Conservation (phyloP, 2,329 filamentous ascomycete genomes). For the Aspergillus caelatus region DNA sequence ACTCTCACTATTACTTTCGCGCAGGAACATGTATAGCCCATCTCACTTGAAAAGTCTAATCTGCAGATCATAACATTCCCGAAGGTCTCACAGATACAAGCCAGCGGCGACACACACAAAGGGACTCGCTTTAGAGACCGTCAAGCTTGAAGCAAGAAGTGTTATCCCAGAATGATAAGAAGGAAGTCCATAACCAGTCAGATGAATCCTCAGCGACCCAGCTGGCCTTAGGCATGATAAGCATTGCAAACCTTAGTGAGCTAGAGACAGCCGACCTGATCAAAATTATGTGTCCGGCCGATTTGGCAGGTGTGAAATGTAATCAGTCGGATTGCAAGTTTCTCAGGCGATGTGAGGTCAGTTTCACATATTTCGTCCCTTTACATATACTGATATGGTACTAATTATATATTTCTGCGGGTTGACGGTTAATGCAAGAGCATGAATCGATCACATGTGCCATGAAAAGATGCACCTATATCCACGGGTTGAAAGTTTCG, state of each 20-base stretch:
- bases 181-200: not conserved
- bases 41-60: not conserved
- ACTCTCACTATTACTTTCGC: not conserved
- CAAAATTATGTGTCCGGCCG: not conserved
- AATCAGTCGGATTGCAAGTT: not conserved
- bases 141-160: too few relatives aligned
- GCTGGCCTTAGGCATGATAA: not conserved
- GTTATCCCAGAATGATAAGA: too few relatives aligned
- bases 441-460: not conserved
- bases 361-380: not conserved
- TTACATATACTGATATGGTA: too few relatives aligned
- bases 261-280: not conserved
- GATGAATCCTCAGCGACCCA: not conserved
- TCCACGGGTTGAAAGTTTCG: not conserved
- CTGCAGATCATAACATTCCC: not conserved
- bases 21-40: not conserved
- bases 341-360: not conserved
- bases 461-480: not conserved
- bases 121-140: too few relatives aligned
- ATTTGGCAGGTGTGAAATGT: not conserved
- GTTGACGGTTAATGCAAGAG: not conserved
- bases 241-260: not conserved
- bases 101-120: too few relatives aligned
- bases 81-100: too few relatives aligned
- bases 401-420: too few relatives aligned